Evolutionary conservation across 352 stramenopile species (phyloP), one percentile per base, ranked within the genome.

Genomic region (Phytopythium kandeliae): DNA sequence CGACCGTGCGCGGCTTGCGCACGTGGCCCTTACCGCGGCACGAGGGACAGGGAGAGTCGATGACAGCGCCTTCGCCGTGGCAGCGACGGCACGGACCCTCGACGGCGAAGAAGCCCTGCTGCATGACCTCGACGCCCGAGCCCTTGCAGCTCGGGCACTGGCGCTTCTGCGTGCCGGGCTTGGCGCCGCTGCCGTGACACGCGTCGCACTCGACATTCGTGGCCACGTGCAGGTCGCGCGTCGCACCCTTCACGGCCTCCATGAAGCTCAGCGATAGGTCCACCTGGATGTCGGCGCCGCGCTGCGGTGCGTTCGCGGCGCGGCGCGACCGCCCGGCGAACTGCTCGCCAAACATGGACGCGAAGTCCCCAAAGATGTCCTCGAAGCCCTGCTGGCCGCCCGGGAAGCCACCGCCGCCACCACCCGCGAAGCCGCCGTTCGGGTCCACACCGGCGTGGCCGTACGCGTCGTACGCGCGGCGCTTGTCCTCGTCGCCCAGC

Each of bases 391-490:
- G 63, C 28, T 50, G 44, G 24, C 44, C 44, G 22, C 64, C 64
- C 31, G 89, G 68, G 60, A 90, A 90, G 34, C 78, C 79, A 31
- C 61, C 68, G 16, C 74, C 73, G 6, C 72, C 76, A 31, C 61
- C 68, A 13, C 74, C 73, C 4, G 71, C 76, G 40, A 78, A 87
- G 13, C 80, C 77, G n/a, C 65, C 65, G 57, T 97, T 96, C 41
- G 89, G 83, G 68, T 98, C 93, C 34, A 97, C 86, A 45, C 91
- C 96, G 0, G 94, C 92, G 64, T 98, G 95, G 24, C 96, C 96
- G 67, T 96, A 98, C 25, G 83, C 73, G 65, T 98, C 92, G 71
- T 98, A 98, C 53, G 93, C 81, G 58, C 96, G 62, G 26, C 95
- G 82, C 69, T 98, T 97, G 33, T 97, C 86, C 24, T 97, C 88